Base-by-base conservation (phyloP, 2,329 filamentous ascomycete genomes). In the Alternaria arbusti region DNA sequence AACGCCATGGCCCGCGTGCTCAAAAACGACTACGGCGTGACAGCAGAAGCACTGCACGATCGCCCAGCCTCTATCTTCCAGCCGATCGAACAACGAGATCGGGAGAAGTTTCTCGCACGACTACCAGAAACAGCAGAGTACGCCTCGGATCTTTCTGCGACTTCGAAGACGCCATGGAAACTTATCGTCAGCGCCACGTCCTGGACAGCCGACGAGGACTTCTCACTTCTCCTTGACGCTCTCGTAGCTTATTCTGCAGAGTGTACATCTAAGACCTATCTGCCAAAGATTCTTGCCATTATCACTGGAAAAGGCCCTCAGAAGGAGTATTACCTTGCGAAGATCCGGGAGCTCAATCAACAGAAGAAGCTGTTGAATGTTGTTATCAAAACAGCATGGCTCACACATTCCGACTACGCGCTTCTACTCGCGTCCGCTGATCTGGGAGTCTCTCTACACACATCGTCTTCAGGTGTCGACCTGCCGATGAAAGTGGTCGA, bases 401-500 rank as follows among this genome's bases (percentile, higher is more conserved):
- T 99, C 17, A 91, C 88, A 9, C 90, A 92, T 6, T 85, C 88
- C 58, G 91, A 97, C 78, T 99, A 99, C 77, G 95, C 96, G 1
- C 85, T 84, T 1, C 86, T 99, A 5, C 88, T 99, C 28, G 92
- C 91, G 11, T 90, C 90, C 47, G 94, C 96, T 4, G 95, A 97
- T 73, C 84, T 99, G 0, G 96, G 96, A 10, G 88, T 99, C 23
- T 97, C 93, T 60, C 84, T 99, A 25, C 96, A 99, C 82, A 97
- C 89, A 68, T 97, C 94, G 13, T 96, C 92, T 69, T 97, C 93
- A 3, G 96, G 96, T 1, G 94, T 99, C 0, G 96, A 99, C 80
- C 84, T 99, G 20, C 96, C 96, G 0, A 99, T 99, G 96, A 99
- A 99, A 82, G 94, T 99, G 1, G 94, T 99, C 13, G 96, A 99